phyloP scores from a whole-genome alignment of 768 basidiomycete species.

The Boletus rufocinnamomeus region DNA sequence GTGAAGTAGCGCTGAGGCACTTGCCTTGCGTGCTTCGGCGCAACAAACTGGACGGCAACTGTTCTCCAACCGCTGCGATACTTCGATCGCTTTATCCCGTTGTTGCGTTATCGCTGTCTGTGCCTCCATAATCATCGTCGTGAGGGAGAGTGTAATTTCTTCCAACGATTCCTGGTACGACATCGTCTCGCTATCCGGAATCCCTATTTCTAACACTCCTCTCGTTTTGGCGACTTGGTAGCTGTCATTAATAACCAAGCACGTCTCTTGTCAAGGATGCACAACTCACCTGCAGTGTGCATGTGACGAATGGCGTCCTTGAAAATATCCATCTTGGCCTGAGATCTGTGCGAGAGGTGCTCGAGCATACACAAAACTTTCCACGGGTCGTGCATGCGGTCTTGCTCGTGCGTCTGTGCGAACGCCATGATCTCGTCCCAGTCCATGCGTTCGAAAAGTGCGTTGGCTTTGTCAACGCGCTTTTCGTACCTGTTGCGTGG shows the following conservation, averaged over 20 bases:
- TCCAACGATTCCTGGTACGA: neutral
- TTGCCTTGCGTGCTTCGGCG: neutral
- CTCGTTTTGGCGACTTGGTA: neutral
- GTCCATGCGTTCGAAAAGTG: neutral
- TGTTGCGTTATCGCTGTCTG: neutral
- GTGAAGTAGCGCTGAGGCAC: neutral
- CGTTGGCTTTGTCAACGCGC: neutral
- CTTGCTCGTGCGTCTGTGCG: neutral
- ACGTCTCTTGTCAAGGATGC: no score
- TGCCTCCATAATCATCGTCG: neutral
- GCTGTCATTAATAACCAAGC: neutral
- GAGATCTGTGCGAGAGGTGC: neutral
- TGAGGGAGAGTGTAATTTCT: neutral
- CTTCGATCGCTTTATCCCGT: neutral
- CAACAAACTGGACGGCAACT: neutral
- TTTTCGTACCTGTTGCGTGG: constrained; percentile 1
- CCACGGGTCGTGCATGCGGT: neutral
- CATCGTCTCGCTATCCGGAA: neutral
- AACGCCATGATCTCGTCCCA: constrained; percentile 7
- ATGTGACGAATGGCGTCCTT: neutral
- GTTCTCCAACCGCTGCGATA: neutral
- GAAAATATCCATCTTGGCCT: neutral
- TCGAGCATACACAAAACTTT: constrained; percentile 1
- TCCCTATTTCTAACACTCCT: neutral
- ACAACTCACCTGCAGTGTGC: neutral